Base-by-base conservation (phyloP, 2,329 filamentous ascomycete species). In the Fusarium scirpi region DNA sequence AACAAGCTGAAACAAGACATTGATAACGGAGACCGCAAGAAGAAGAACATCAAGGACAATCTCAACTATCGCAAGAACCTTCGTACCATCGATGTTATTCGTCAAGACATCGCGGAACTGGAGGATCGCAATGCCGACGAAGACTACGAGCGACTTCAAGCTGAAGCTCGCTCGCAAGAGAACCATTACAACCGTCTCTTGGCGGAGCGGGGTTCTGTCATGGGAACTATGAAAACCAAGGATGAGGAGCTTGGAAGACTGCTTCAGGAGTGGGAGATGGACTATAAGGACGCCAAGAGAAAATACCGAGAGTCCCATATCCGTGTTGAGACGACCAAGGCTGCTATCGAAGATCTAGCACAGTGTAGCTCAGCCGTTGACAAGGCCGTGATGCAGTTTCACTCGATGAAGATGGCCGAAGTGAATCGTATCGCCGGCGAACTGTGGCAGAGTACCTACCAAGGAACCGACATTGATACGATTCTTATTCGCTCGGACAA, bases 371-470 rank as follows among this genome's bases (percentile, higher is more conserved):
- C 89, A 12, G 96, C 96, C 10, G 87, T 99, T 15, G 95, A 98
- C 83, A 94, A 96, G 77, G 97, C 96, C 48, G 97, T 99, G 76
- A 98, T 99, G 93, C 93, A 93, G 76, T 99, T 95, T 78, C 96
- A 99, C 82, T 88, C 91, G 30, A 84, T 97, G 78, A 99, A 99
- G 85, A 99, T 99, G 96, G 93, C 96, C 74, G 94, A 99, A 79
- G 95, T 99, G 79, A 99, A 99, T 81, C 88, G 90, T 60, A 98
- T 98, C 79, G 91, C 97, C 53, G 93, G 92, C 70, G 96, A 99
- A 79, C 87, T 99, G n/a, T 99, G 96, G 96, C 93, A 93, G 81
- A 92, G 91, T 77, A 98, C 96, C 3, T 99, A 99, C 81, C 93
- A 97, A 78, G 96, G 96, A 70, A 98, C 95, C 1, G 96, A 99